Conservation (phyloP, 2,329 filamentous ascomycete species). For the Phyllosticta citriasiana region DNA sequence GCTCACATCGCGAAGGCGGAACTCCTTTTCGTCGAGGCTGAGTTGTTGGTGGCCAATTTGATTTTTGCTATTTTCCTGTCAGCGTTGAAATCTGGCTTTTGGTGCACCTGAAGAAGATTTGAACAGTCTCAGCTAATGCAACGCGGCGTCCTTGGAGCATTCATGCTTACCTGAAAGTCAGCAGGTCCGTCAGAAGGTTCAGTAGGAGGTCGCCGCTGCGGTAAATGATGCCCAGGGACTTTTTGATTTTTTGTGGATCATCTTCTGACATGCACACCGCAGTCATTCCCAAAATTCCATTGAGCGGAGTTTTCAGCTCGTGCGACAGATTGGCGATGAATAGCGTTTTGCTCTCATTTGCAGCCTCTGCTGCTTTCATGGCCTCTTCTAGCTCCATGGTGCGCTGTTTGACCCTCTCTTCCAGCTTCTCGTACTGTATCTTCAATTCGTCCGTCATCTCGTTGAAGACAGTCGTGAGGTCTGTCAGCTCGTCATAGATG, state of each 20-base stretch:
- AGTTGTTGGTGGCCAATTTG: slow-evolving; percentile 74
- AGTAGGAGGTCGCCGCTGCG: slow-evolving; percentile 77
- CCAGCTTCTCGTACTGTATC: slow-evolving; percentile 74
- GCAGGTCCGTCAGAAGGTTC: slow-evolving; percentile 76
- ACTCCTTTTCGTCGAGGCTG: slow-evolving; percentile 74
- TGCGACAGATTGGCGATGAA: slow-evolving; percentile 92
- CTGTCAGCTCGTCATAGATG: slow-evolving; percentile 75
- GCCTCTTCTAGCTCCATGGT: slow-evolving; percentile 79
- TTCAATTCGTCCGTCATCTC: slow-evolving; percentile 87
- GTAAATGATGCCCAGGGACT: slow-evolving; percentile 79
- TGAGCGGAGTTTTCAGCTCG: slow-evolving; percentile 86
- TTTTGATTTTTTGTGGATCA: slow-evolving; percentile 65
- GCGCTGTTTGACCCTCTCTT: slow-evolving; percentile 73
- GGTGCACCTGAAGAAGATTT: not conserved
- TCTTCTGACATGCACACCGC: slow-evolving; percentile 89
- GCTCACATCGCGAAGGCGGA: slow-evolving; percentile 71
- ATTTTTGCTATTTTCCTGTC: slow-evolving; percentile 58
- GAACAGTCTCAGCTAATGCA: not conserved
- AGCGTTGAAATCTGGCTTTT: not conserved
- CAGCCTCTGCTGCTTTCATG: slow-evolving; percentile 87
- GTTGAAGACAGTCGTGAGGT: slow-evolving; percentile 78
- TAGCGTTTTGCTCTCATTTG: slow-evolving; percentile 92
- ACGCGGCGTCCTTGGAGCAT: not conserved
- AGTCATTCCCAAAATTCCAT: slow-evolving; percentile 86
- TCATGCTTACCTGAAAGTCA: slow-evolving; percentile 54